A percentile compares a stretch with the other conserved stretches of the same genome.
phyloP scores from a whole-genome alignment of 2,329 filamentous ascomycete species.

The Aspergillus nomiae region DNA sequence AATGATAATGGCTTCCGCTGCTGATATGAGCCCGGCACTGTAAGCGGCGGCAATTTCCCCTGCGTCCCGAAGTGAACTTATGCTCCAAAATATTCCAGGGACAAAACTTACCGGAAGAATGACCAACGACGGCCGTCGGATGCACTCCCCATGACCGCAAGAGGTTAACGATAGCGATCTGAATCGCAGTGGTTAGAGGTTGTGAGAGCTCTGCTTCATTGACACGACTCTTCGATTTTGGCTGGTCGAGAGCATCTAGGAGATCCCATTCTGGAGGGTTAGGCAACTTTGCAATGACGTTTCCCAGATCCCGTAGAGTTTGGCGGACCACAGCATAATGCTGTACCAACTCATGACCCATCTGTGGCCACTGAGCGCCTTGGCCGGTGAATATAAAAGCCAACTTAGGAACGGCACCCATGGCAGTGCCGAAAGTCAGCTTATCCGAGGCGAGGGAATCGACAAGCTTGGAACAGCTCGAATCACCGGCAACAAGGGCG shows the following conservation, averaged over 20 bases:
- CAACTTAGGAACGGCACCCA: neutral
- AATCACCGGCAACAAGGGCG: too few species aligned
- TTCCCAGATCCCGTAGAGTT: neutral
- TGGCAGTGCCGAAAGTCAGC: too few species aligned
- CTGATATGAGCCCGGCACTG: slow-evolving; percentile 4
- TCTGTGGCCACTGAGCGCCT: slow-evolving; percentile 26
- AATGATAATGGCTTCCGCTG: slow-evolving; percentile 7
- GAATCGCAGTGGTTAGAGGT: slow-evolving; percentile 9
- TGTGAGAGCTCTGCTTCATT: slow-evolving; percentile 6
- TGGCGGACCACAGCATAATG: neutral
- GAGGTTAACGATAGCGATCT: slow-evolving; percentile 11
- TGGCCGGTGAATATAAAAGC: slow-evolving; percentile 31
- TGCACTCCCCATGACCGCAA: neutral
- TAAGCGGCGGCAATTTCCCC: slow-evolving; percentile 13
- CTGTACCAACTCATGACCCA: slow-evolving; percentile 4
- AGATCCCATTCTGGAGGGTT: neutral
- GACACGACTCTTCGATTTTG: neutral
- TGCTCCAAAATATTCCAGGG: too few species aligned
- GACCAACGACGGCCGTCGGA: slow-evolving; percentile 2
- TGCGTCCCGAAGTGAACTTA: too few species aligned
- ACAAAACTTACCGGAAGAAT: slow-evolving; percentile 9
- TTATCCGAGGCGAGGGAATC: too few species aligned
- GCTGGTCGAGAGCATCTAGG: neutral
- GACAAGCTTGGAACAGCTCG: neutral
- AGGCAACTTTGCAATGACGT: neutral